Percentiles rank a stretch among this genome's conserved stretches.
Evolutionary conservation across 2,329 filamentous ascomycete species (phyloP).

Genomic region (Penicillium sp.): DNA sequence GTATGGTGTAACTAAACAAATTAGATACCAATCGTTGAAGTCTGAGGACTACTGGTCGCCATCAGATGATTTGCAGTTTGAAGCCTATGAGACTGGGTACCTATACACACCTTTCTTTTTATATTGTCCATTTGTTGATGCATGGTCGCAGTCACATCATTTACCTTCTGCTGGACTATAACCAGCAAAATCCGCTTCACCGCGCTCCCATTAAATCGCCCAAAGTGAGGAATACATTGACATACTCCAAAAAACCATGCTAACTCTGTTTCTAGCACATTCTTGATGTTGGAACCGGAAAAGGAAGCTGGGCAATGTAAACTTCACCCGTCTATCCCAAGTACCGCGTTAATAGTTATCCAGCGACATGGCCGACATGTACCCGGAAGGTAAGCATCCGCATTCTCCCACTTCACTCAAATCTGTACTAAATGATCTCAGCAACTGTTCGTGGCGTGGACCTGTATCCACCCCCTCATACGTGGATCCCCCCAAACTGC

Average conservation of each 20-base stretch:
- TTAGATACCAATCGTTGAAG: conserved; percentile 16
- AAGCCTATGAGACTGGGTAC: conserved; percentile 19
- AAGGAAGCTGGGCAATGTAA: conserved; percentile 20
- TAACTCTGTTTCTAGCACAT: conserved; percentile 3
- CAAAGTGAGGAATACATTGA: neutral
- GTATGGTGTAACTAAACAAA: too few relatives aligned
- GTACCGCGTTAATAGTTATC: neutral
- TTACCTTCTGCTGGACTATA: conserved; percentile 8
- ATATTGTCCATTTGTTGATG: neutral
- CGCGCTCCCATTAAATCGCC: conserved; percentile 9
- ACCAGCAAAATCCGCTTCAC: conserved; percentile 14
- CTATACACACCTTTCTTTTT: neutral
- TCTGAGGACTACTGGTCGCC: conserved; percentile 16
- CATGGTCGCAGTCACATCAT: conserved; percentile 6
- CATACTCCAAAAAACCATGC: neutral
- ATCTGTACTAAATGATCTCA: neutral
- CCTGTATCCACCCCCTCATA: conserved; percentile 23
- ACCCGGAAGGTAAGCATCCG: conserved; percentile 11
- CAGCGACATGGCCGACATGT: conserved; percentile 22
- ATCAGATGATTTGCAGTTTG: conserved; percentile 16
- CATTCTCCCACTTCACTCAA: neutral
- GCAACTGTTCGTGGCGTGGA: conserved; percentile 25
- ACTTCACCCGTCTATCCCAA: neutral
- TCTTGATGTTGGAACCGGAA: conserved; percentile 15
- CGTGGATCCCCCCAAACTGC: conserved; percentile 30